Conservation (phyloP, 495 filamentous ascomycete species). For the Penicillium turbatum region DNA sequence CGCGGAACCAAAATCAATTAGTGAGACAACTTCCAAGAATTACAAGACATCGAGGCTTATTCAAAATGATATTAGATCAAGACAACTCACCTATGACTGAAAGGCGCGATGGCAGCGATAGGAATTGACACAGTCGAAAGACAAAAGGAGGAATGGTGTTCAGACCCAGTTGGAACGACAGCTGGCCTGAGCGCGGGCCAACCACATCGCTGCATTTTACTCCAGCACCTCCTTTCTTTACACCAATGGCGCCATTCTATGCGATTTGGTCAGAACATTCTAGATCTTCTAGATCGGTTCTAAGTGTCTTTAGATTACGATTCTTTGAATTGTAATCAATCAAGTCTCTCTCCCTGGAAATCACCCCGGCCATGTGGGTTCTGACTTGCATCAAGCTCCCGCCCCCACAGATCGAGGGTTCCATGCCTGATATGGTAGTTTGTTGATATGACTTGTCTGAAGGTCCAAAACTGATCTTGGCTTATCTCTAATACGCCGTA, state of each 20-base stretch:
- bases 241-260: not conserved
- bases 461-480: too few species aligned
- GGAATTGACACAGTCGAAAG: slow-evolving; percentile 12
- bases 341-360: not conserved
- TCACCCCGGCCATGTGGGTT: slow-evolving; percentile 4
- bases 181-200: slow-evolving; percentile 28
- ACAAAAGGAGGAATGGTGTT: slow-evolving; percentile 6
- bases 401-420: not conserved
- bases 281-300: not conserved
- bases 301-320: not conserved
- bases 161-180: slow-evolving; percentile 21
- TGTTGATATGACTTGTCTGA: not conserved
- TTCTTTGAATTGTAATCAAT: not conserved
- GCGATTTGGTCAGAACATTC: not conserved
- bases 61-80: not conserved
- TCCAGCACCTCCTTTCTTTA: not conserved
- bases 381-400: slow-evolving; percentile 5
- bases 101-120: slow-evolving; percentile 7
- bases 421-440: slow-evolving; percentile 6
- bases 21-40: not conserved
- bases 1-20: slow-evolving; percentile 7
- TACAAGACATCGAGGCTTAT: not conserved
- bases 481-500: too few species aligned
- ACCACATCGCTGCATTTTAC: slow-evolving; percentile 14
- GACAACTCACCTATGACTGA: slow-evolving; percentile 3